phyloP scores from a whole-genome alignment of 1,139 yeast genomes.

The Groenewaldozyma sp. region DNA sequence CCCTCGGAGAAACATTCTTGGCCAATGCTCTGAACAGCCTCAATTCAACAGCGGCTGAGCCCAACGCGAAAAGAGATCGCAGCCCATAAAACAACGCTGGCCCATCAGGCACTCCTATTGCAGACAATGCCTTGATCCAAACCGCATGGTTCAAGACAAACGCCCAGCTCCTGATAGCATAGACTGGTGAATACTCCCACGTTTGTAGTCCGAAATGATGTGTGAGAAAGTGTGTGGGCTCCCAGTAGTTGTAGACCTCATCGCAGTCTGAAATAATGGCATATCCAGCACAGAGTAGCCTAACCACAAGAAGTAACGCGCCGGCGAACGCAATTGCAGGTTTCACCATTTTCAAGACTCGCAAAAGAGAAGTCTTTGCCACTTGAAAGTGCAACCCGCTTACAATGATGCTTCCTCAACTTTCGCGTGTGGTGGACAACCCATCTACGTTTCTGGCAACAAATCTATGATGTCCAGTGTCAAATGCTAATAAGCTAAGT shows the following conservation, averaged over 20 bases:
- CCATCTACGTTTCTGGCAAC: too few relatives aligned
- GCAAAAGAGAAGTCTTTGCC: too few relatives aligned
- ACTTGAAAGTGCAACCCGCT: too few relatives aligned
- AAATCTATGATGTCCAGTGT: too few relatives aligned
- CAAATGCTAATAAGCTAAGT: too few relatives aligned
- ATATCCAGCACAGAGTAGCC: conserved; percentile 41
- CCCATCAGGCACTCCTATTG: conserved; percentile 4
- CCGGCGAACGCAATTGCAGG: too few relatives aligned
- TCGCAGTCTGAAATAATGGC: conserved; percentile 82
- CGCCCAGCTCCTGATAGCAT: conserved; percentile 80
- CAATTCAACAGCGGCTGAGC: conserved; percentile 48
- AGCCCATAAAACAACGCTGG: conserved; percentile 38
- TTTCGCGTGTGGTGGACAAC: too few relatives aligned
- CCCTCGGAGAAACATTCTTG: conserved; percentile 28
- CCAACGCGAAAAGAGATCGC: conserved; percentile 44
- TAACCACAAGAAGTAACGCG: too few relatives aligned
- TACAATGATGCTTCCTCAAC: too few relatives aligned
- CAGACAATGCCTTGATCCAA: conserved; percentile 15
- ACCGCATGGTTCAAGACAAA: conserved; percentile 37
- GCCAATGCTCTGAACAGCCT: conserved; percentile 40
- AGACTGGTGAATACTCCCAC: conserved; percentile 93
- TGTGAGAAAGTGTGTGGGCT: conserved; percentile 69
- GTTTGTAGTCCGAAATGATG: conserved; percentile 89
- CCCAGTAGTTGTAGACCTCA: conserved; percentile 84
- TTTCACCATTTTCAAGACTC: too few relatives aligned